These are phyloP conservation scores for Talaromyces sp. DNA, from an alignment of 2,329 filamentous ascomycete genomes.

Conservation along the genomic window DNA sequence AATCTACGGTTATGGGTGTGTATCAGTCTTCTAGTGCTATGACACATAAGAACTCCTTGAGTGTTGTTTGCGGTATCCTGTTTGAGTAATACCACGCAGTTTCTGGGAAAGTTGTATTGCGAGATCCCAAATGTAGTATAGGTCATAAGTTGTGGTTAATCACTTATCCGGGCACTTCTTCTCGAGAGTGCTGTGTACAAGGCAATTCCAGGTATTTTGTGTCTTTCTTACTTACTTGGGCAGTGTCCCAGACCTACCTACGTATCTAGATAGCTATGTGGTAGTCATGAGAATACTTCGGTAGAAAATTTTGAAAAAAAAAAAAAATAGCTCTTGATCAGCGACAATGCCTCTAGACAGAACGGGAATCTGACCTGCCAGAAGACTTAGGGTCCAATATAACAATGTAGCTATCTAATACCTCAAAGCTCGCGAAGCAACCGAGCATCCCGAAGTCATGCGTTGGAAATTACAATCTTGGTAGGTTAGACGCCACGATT, in stretches of 20 bases:
- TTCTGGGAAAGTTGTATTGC: neutral
- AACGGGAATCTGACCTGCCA: no score
- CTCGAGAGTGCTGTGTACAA: no score
- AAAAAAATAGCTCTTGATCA: no score
- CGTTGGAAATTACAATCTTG: neutral
- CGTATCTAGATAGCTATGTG: no score
- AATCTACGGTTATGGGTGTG: neutral
- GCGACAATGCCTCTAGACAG: no score
- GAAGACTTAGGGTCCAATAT: no score
- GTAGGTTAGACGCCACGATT: neutral
- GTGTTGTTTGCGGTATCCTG: neutral
- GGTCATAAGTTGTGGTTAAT: neutral
- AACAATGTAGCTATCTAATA: neutral
- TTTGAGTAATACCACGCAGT: neutral
- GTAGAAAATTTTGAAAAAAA: no score
- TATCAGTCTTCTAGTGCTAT: neutral
- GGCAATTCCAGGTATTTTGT: no score
- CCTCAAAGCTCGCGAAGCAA: neutral
- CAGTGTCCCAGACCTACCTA: no score
- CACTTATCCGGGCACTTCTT: neutral
- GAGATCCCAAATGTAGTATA: neutral
- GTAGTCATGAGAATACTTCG: no score
- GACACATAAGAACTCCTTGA: neutral
- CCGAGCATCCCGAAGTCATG: no score
- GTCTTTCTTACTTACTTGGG: no score